Base-by-base conservation (phyloP, 805 yeast species). In the Trichomonascus vanleenenianus region DNA sequence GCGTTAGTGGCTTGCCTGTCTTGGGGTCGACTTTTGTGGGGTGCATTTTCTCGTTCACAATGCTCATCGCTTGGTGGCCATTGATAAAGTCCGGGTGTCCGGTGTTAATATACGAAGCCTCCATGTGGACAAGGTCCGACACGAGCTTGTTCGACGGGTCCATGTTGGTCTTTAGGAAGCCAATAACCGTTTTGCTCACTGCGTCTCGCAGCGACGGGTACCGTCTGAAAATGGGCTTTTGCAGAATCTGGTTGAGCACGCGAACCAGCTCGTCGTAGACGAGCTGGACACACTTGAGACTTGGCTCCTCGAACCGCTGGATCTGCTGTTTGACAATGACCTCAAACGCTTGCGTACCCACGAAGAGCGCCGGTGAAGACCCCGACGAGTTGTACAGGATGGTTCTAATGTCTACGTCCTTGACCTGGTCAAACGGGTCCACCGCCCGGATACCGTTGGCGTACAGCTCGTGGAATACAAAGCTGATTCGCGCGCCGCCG, bases 401-500 rank as follows among this genome's bases (percentile, higher is more conserved):
- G 15, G 97, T 91, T 68, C 98, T 80, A 59, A 91, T 91, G 64
- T 91, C 98, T 27, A 86, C 82, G 62, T 91, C 97, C 67, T 87
- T 86, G 58, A 91, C 88, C 65, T 88, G 95, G 62, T 91, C 97
- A 64, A 87, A 93, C 42, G 98, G 98, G 65, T 91, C 97, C 47
- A 91, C 73, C 0, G 96, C 85, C 60, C 79, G 78, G 46, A 91
- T 75, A 68, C 97, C 97, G 63, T 86, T 89, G 61, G 91, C 83
- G 72, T 80, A 91, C 47, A 93, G 84, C 70, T 91, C 97, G 64
- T 91, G 97, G 72, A 91, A 93, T 15, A 91, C 97, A 71, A 88
- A 93, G 27, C 95, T 82, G 51, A 91, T 85, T 74, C 98, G 84
- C 0, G 98, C 98, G 67, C 96, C 98, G 62, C 98, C 98, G 54